phyloP scores from a whole-genome alignment of 2,329 filamentous ascomycete genomes.

The Pseudogymnoascus sp. region DNA sequence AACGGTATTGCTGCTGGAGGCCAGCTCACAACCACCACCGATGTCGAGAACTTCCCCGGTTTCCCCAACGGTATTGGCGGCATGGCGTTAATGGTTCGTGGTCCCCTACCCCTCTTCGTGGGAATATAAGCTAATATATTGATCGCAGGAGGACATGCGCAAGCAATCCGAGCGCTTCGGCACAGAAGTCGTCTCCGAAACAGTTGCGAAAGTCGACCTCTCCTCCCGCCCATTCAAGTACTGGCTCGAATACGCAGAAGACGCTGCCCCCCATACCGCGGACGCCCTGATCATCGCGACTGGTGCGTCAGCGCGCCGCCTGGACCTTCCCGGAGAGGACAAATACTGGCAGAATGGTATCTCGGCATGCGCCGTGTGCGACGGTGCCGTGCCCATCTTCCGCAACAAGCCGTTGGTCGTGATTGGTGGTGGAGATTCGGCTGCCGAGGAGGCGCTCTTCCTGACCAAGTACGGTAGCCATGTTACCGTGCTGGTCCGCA shows the following conservation, averaged over 20 bases:
- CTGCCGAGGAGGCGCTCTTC: conserved; percentile 95
- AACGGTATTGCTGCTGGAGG: conserved; percentile 94
- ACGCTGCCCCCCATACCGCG: conserved; percentile 73
- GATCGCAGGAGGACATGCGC: conserved; percentile 67
- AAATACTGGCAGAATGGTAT: conserved; percentile 97
- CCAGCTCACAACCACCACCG: conserved; percentile 95
- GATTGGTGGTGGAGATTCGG: conserved; percentile 93
- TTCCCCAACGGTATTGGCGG: conserved; percentile 89
- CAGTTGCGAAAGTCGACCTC: conserved; percentile 81
- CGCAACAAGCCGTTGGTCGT: conserved; percentile 91
- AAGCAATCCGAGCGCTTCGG: conserved; percentile 86
- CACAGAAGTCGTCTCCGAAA: conserved; percentile 88
- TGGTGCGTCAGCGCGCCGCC: conserved; percentile 80
- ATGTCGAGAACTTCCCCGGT: conserved; percentile 96
- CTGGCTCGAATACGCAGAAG: conserved; percentile 83
- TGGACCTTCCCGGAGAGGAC: conserved; percentile 80
- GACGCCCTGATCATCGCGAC: conserved; percentile 92
- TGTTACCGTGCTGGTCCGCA: conserved; percentile 87
- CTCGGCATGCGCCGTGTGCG: conserved; percentile 93
- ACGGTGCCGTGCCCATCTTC: conserved; percentile 96
- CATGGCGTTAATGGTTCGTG: conserved; percentile 63
- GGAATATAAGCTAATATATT: background rate
- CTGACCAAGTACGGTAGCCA: conserved; percentile 95
- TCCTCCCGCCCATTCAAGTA: conserved; percentile 81
- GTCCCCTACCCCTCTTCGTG: background rate